These are phyloP conservation scores for Fusarium scirpi DNA, from an alignment of 2,329 filamentous ascomycete species.

Conservation along the genomic window DNA sequence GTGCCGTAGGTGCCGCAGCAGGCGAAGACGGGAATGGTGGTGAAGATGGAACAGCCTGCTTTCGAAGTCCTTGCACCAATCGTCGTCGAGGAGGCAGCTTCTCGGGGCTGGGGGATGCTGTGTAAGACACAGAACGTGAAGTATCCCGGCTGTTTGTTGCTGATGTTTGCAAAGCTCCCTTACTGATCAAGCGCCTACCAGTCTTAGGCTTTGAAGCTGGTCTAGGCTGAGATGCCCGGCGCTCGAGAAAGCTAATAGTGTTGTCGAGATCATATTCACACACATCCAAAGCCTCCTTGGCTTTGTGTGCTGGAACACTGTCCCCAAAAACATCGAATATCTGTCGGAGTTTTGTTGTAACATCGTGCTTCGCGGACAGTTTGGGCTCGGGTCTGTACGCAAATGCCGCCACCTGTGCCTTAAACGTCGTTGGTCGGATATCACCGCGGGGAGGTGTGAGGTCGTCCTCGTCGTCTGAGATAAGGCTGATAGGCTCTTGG, in stretches of 20 bases:
- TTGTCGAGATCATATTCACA: conserved; percentile 54
- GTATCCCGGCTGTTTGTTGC: conserved; percentile 19
- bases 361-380: conserved; percentile 50
- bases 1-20: conserved; percentile 17
- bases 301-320: conserved; percentile 48
- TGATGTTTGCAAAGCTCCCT: conserved; percentile 45
- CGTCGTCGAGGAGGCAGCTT: conserved; percentile 51
- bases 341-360: conserved; percentile 49
- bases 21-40: conserved; percentile 37
- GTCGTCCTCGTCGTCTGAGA: conserved; percentile 62
- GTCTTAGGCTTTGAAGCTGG: conserved; percentile 39
- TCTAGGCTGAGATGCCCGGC: conserved; percentile 20
- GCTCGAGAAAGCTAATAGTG: conserved; percentile 50
- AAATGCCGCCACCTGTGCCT: conserved; percentile 54
- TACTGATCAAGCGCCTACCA: conserved; percentile 50
- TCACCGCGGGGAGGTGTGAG: conserved; percentile 67
- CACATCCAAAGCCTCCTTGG: conserved; percentile 50
- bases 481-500: conserved; percentile 59
- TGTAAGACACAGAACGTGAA: conserved; percentile 36
- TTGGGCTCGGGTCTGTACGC: conserved; percentile 63
- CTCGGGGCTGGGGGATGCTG: conserved; percentile 47
- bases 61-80: conserved; percentile 54
- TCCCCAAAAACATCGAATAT: conserved; percentile 53
- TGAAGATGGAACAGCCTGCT: conserved; percentile 40
- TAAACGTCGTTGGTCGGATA: conserved; percentile 71